Evolutionary conservation across 345 rosid species (phyloP).

Genomic region (Camelina laxa): DNA sequence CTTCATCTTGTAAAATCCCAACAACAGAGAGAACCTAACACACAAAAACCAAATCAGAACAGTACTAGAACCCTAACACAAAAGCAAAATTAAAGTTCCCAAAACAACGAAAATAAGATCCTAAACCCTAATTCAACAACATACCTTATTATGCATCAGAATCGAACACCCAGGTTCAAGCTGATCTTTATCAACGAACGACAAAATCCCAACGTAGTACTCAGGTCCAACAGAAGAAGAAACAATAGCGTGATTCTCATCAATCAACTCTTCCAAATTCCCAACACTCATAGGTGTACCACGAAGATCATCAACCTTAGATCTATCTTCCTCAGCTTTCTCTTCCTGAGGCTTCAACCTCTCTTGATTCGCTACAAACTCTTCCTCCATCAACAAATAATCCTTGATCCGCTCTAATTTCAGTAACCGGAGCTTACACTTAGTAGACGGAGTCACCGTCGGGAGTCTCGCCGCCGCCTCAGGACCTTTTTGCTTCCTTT

Average conservation of each 20-base stretch:
- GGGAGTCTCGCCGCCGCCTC: slow-evolving; percentile 94
- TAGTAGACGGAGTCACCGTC: slow-evolving; percentile 76
- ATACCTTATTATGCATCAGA: slow-evolving; percentile 94
- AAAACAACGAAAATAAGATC: not conserved
- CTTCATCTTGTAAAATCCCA: slow-evolving; percentile 97
- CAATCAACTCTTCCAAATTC: slow-evolving; percentile 89
- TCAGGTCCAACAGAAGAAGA: slow-evolving; percentile 95
- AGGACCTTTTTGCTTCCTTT: slow-evolving; percentile 85
- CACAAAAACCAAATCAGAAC: not conserved
- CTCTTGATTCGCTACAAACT: slow-evolving; percentile 92
- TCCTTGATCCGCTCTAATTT: slow-evolving; percentile 92
- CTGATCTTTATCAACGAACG: slow-evolving; percentile 98
- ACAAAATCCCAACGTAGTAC: slow-evolving; percentile 87
- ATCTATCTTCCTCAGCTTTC: slow-evolving; percentile 93
- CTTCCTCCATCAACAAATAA: slow-evolving; percentile 92
- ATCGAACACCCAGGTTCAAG: slow-evolving; percentile 98
- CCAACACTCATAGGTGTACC: slow-evolving; percentile 98
- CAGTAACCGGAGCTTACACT: slow-evolving; percentile 82
- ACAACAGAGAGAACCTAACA: slow-evolving; percentile 89
- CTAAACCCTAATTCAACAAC: slow-evolving; percentile 11
- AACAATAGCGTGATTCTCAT: slow-evolving; percentile 96
- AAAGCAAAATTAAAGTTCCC: not conserved
- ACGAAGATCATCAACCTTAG: slow-evolving; percentile 89
- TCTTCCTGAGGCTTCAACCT: slow-evolving; percentile 93
- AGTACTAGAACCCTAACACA: slow-evolving; percentile 4